A percentile compares a stretch with the other conserved stretches of the same genome.
Conservation (phyloP, 2,329 filamentous ascomycete species). For the Trichoderma sp. region DNA sequence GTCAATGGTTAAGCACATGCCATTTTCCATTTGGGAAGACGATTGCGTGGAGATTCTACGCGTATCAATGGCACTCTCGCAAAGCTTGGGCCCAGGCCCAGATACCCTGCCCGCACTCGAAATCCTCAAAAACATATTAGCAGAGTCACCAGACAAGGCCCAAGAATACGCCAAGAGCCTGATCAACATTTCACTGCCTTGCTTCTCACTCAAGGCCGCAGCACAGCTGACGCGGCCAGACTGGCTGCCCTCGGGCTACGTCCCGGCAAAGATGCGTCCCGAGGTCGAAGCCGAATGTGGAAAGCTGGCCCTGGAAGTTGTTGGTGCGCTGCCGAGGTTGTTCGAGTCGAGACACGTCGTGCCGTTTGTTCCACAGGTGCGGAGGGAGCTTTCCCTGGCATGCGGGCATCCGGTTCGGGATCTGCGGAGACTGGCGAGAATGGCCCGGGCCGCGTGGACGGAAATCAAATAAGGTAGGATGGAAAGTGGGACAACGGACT, state of each 20-base stretch:
- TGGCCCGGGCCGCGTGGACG: constrained; percentile 51
- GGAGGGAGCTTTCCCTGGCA: constrained; percentile 48
- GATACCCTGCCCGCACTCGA: constrained; percentile 50
- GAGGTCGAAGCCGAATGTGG: constrained; percentile 40
- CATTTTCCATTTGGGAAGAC: constrained; percentile 51
- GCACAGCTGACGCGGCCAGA: constrained; percentile 28
- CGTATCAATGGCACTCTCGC: constrained; percentile 48
- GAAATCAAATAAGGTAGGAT: constrained; percentile 31
- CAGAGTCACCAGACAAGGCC: constrained; percentile 45
- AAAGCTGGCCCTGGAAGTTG: constrained; percentile 47
- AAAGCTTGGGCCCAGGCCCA: constrained; percentile 39
- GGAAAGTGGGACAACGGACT: neutral
- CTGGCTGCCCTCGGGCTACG: constrained; percentile 34
- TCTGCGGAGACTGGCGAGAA: constrained; percentile 49
- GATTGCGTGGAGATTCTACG: constrained; percentile 49
- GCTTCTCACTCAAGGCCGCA: constrained; percentile 34
- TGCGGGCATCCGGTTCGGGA: constrained; percentile 55
- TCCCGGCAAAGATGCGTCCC: constrained; percentile 16
- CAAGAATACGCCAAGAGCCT: constrained; percentile 50
- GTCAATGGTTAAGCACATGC: constrained; percentile 49
- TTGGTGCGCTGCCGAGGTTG: constrained; percentile 46
- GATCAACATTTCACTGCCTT: constrained; percentile 44
- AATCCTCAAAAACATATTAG: constrained; percentile 49
- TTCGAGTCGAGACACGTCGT: constrained; percentile 50
- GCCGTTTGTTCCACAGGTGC: constrained; percentile 43